Conservation (phyloP, 2,329 filamentous ascomycete genomes). For the Claviceps cyperi region DNA sequence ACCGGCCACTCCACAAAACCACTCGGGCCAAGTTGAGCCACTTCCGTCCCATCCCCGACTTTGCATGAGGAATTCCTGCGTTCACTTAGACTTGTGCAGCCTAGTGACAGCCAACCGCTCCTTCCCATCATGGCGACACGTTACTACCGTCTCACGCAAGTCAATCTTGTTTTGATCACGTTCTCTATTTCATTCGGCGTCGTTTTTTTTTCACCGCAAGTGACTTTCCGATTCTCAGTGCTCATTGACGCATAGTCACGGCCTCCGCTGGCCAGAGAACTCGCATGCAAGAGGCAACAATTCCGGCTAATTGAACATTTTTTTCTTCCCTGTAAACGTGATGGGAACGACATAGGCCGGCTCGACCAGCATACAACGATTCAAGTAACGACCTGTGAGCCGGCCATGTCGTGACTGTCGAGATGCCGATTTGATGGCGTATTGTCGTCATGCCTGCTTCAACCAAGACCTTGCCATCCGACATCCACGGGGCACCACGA, state of each 20-base stretch:
- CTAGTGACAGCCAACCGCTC: not conserved
- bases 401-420: not conserved
- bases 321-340: not conserved
- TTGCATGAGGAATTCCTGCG: slow-evolving; percentile 1
- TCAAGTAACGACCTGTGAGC: not conserved
- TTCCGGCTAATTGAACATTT: not conserved
- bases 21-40: not conserved
- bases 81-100: not conserved
- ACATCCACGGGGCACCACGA: not conserved
- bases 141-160: not conserved
- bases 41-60: too few species aligned
- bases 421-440: slow-evolving; percentile 2
- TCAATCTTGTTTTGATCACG: not conserved
- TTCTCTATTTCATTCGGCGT: not conserved
- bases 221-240: not conserved
- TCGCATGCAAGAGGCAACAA: not conserved
- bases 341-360: not conserved
- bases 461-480: not conserved
- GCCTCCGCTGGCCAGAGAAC: not conserved
- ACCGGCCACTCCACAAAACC: not conserved
- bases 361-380: not conserved
- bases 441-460: not conserved
- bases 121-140: not conserved
- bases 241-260: too few species aligned
- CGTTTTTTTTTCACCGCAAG: not conserved